These are phyloP conservation scores for Blastobotrys capitulatus DNA, from an alignment of 1,139 yeast genomes.

Conservation along the genomic window DNA sequence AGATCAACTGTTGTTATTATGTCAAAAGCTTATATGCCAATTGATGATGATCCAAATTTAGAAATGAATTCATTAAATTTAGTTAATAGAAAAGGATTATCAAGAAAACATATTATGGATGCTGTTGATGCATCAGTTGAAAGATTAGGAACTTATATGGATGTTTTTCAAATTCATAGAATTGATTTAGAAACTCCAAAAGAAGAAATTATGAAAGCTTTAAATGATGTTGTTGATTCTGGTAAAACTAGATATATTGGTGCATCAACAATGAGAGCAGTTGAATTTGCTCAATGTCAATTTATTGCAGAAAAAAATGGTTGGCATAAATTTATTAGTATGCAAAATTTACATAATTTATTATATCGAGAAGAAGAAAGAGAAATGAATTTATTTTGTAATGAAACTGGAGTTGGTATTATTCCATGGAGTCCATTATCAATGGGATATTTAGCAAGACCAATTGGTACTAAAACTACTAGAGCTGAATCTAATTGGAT, in stretches of 20 bases:
- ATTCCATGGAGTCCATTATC: conserved; percentile 50
- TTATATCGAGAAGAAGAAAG: conserved; percentile 56
- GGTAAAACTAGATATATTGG: conserved; percentile 53
- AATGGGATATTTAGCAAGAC: conserved; percentile 44
- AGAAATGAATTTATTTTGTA: conserved; percentile 53
- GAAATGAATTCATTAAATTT: conserved; percentile 34
- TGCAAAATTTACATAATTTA: conserved; percentile 55
- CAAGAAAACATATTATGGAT: conserved; percentile 47
- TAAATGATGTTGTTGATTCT: conserved; percentile 45
- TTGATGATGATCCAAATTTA: conserved; percentile 33
- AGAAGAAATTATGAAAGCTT: conserved; percentile 50
- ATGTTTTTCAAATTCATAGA: conserved; percentile 70
- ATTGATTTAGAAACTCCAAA: conserved; percentile 43
- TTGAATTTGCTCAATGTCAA: conserved; percentile 45
- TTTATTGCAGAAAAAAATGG: conserved; percentile 45
- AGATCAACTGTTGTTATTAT: conserved; percentile 36
- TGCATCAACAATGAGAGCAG: conserved; percentile 48
- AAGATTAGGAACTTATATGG: conserved; percentile 66
- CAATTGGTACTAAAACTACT: conserved; percentile 19
- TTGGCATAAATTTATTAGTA: conserved; percentile 52
- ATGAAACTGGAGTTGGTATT: conserved; percentile 43
- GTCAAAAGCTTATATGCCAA: conserved; percentile 26
- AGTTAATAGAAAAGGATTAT: conserved; percentile 37
- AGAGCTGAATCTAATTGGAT: conserved; percentile 41
- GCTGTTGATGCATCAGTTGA: conserved; percentile 46